Base-by-base conservation (phyloP, 1,284 basidiomycete species). In the Chalciporus piperatoides region DNA sequence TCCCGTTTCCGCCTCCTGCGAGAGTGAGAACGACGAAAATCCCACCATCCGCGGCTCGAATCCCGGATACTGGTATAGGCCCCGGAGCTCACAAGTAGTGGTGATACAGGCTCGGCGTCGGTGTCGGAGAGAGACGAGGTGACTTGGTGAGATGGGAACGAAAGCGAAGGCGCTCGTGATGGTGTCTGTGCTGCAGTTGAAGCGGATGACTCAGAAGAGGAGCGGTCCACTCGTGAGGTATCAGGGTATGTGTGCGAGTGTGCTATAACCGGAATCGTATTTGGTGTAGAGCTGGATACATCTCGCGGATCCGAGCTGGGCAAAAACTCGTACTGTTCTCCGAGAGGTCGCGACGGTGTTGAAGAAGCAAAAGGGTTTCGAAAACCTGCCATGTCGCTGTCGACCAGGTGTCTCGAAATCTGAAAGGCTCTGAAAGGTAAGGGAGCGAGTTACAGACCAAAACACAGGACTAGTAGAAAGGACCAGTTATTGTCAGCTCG, bases 71-170 rank as follows among this genome's bases (percentile, higher is more conserved):
- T 75, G 25, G 70, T 59, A 49, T 68, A 58, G 44, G 49, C 57
- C 30, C 67, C 60, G 48, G 64, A 63, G 25, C 59, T 58, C 44
- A 61, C 71, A 7, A 82, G 69, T 10, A 84, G 70, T 10, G 81
- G 77, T 8, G 79, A 76, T 12, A 70, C 71, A 12, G 78, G 73
- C 53, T 86, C 87, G 61, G 76, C 80, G 38, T 89, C 86, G 14
- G 73, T 73, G 54, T 87, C 86, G 10, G 84, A 84, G 23, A 75
- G 71, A 61, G 75, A 82, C 11, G 77, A 73, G 1, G 81, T 79
- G 42, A 73, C 72, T 21, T 67, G 69, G 49, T 70, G 70, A 15
- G 74, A 71, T 32, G 74, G 61, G 76, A 65, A 72, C 51, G 71
- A 71, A 36, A 73, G 74, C 8, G 74, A 63, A 11, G 80, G 80